Base-by-base conservation (phyloP, 2,329 filamentous ascomycete species). In the Penicillium sp. region DNA sequence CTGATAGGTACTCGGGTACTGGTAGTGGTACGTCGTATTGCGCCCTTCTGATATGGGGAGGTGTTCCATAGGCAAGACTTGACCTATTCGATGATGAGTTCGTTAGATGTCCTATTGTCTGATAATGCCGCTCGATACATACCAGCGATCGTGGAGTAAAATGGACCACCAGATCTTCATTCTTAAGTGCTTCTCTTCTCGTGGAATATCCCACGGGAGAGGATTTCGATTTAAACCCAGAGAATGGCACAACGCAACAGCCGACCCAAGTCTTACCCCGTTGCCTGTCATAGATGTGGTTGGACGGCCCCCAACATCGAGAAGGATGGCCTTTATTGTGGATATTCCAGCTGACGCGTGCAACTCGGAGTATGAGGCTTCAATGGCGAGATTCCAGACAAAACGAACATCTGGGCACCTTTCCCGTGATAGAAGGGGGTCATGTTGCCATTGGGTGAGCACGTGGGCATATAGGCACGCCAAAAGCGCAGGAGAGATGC, bases 101-200 rank as follows among this genome's bases (percentile, higher is more conserved):
- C 24, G 3, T 22, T 4, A 4, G 2, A 32, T 14, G 1, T 11
- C 2, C 1, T 13, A 49, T 16, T 10, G 39, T 64, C 20, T 38
- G 6, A 8, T 10, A 4, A 8, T 35, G 2, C 24, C 18, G 4
- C 13, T 39, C 11, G 10, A 39, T n/a, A 62, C 70, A 50, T 69
- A 82, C 82, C 83, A 85, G 50, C 78, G 74, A 63, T 85, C 82
- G 48, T 83, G 78, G 10, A 85, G 72, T 14, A 82, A 61, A 0
- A 85, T 66, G 9, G 76, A 74, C 82, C 82, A 84, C 83, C 83
- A 85, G 2, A 84, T 78, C 50, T 78, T 75, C 61, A 83, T 79
- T 24, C 82, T 68, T 5, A 83, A 60, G 11, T 73, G 68, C 63
- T 84, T 84, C 59, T 85, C 82, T 0, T 74, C 64, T 3, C 72